A percentile compares a stretch with the other conserved stretches of the same genome.
These are phyloP conservation scores for Xylaria digitata DNA, from an alignment of 2,329 filamentous ascomycete species.

Conservation along the genomic window DNA sequence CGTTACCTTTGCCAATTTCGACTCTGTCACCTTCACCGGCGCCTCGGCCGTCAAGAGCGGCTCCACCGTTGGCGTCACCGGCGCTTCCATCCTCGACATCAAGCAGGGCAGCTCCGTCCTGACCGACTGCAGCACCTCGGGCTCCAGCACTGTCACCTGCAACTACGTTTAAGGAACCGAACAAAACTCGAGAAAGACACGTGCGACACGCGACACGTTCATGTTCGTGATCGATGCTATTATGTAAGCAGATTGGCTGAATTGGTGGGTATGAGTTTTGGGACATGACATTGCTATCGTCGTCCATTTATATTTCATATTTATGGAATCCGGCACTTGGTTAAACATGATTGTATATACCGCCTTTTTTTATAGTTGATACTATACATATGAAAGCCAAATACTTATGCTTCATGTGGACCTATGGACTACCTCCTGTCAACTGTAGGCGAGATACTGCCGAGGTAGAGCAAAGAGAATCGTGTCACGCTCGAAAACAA, in stretches of 20 bases:
- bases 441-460: neutral
- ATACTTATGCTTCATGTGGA: neutral
- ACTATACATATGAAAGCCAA: neutral
- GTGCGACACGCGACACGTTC: neutral
- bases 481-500: neutral
- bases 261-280: neutral
- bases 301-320: neutral
- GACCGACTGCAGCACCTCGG: conserved; percentile 49
- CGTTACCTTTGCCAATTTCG: conserved; percentile 61
- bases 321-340: neutral
- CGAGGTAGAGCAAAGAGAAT: neutral
- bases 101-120: conserved; percentile 55
- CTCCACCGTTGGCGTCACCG: conserved; percentile 54
- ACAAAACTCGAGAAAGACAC: neutral
- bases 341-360: conserved; percentile 18
- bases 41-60: conserved; percentile 53
- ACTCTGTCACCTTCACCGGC: conserved; percentile 56
- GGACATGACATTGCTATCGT: conserved; percentile 1
- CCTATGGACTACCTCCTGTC: neutral
- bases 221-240: neutral
- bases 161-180: conserved; percentile 38
- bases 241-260: neutral
- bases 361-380: neutral
- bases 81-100: conserved; percentile 59
- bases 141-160: conserved; percentile 46